These are phyloP conservation scores for Dissophora ornata DNA, from an alignment of 192 early-diverging fungal genomes.

Conservation along the genomic window DNA sequence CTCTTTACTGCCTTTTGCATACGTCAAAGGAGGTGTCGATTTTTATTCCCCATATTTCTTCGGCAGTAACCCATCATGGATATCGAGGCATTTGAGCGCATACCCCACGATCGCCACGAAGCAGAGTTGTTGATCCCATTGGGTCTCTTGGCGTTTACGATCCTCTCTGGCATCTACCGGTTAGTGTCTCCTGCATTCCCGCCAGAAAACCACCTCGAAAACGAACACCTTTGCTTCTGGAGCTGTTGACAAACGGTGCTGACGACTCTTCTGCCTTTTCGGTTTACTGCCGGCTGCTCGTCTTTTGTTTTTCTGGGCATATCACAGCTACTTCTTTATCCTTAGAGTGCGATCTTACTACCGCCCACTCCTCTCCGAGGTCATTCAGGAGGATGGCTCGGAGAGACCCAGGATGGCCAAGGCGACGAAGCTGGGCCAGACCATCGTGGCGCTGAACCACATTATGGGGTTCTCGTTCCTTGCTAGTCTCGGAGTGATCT, in stretches of 20 bases:
- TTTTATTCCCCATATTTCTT: too few relatives aligned
- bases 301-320: too few relatives aligned
- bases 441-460: slow-evolving; percentile 39
- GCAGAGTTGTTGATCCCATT: slow-evolving; percentile 35
- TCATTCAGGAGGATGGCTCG: slow-evolving; percentile 4
- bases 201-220: too few relatives aligned
- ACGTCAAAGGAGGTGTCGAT: too few relatives aligned
- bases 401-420: neutral
- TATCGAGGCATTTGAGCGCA: neutral
- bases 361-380: slow-evolving; percentile 23
- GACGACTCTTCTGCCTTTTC: too few relatives aligned
- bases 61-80: neutral
- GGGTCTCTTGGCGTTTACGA: slow-evolving; percentile 32
- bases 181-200: slow-evolving; percentile 1
- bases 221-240: too few relatives aligned
- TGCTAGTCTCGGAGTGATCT: slow-evolving; percentile 44
- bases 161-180: slow-evolving; percentile 36
- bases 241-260: too few relatives aligned
- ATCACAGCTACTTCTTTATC: slow-evolving; percentile 40
- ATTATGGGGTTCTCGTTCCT: slow-evolving; percentile 51
- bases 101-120: slow-evolving; percentile 24
- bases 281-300: too few relatives aligned
- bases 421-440: slow-evolving; percentile 21
- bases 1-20: too few relatives aligned
- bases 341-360: slow-evolving; percentile 35